Evolutionary conservation across 176 grass and related monocot species (phyloP).

Genomic region (Rhynchospora breviuscula): DNA sequence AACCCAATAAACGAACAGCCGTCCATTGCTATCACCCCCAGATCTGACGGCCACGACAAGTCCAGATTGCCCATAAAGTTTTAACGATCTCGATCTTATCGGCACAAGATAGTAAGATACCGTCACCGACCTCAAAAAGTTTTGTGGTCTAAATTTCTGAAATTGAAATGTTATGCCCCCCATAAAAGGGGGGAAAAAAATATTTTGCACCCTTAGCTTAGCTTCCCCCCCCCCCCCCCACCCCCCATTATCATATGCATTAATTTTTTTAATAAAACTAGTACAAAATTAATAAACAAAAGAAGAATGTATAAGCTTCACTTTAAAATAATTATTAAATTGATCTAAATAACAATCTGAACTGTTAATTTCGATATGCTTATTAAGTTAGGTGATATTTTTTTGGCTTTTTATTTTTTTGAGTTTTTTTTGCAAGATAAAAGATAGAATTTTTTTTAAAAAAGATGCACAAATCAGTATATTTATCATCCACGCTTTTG

Average conservation of each 20-base stretch:
- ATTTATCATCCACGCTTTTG: too few relatives aligned
- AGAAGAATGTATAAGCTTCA: background rate
- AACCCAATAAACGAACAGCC: background rate
- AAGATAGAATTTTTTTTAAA: too few relatives aligned
- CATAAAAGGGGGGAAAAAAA: background rate
- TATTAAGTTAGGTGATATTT: too few relatives aligned
- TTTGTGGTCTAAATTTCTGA: background rate
- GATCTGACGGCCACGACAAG: background rate
- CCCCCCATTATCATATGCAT: background rate
- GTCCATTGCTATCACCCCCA: background rate
- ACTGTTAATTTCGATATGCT: too few relatives aligned
- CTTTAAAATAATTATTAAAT: background rate
- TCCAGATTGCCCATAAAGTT: background rate
- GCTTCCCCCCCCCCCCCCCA: too few relatives aligned
- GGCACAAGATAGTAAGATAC: background rate
- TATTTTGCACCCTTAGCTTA: too few relatives aligned
- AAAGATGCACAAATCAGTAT: too few relatives aligned
- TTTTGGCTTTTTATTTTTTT: too few relatives aligned
- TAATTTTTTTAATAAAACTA: too few relatives aligned
- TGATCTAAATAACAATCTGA: background rate
- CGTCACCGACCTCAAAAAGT: conserved; percentile 1
- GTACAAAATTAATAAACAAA: too few relatives aligned
- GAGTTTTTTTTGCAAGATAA: too few relatives aligned
- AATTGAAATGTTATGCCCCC: background rate
- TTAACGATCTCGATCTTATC: background rate